These are phyloP conservation scores for Diaporthe citri DNA, from an alignment of 2,329 filamentous ascomycete genomes.

Conservation along the genomic window DNA sequence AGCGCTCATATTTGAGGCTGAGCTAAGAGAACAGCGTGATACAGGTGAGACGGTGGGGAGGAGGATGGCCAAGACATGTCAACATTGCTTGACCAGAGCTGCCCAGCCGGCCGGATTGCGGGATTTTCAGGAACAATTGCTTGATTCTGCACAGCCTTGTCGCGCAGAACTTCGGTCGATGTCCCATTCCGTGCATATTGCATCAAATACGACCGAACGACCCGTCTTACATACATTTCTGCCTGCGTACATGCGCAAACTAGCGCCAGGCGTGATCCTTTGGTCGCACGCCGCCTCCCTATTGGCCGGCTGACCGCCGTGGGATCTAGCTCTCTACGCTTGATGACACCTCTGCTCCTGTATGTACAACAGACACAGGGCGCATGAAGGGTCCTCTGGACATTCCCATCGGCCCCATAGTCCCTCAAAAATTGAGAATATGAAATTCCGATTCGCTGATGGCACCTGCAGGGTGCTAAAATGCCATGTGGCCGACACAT, in stretches of 20 bases:
- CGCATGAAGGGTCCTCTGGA: too few relatives aligned
- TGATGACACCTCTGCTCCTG: slow-evolving; percentile 20
- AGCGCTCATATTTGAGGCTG: neutral
- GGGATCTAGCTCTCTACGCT: slow-evolving; percentile 28
- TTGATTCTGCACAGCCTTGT: neutral
- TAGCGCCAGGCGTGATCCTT: slow-evolving; percentile 6
- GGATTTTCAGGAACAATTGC: slow-evolving; percentile 4
- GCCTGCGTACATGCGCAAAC: neutral
- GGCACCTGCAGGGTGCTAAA: slow-evolving; percentile 21
- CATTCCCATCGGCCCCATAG: neutral
- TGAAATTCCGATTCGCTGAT: neutral
- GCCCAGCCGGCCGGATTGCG: slow-evolving; percentile 15
- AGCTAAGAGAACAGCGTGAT: neutral
- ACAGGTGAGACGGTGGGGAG: neutral
- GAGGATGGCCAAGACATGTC: slow-evolving; percentile 14
- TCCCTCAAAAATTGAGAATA: neutral
- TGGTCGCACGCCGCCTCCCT: neutral
- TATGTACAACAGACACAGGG: neutral
- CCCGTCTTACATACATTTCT: neutral
- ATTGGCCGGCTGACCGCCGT: slow-evolving; percentile 17
- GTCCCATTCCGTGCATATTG: neutral
- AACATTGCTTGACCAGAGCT: slow-evolving; percentile 1
- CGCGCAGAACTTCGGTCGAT: too few relatives aligned
- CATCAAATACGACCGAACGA: neutral
- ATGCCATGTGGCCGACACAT: slow-evolving; percentile 13